Base-by-base conservation (phyloP, 345 rosid genomes). In the Syzygium grande region DNA sequence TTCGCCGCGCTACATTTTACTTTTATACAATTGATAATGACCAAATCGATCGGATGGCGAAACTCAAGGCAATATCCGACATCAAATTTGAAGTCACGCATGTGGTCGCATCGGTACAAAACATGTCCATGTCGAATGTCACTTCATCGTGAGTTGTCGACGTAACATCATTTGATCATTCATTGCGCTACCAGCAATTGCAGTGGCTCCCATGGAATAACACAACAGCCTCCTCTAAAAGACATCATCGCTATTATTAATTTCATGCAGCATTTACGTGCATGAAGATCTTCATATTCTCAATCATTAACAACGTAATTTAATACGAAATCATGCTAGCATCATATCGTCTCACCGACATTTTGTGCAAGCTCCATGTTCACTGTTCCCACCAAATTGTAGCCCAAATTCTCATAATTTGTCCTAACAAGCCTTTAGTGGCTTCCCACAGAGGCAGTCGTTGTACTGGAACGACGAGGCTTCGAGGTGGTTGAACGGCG, bases 371-470 rank as follows among this genome's bases (percentile, higher is more conserved):
- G 65, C 65, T 59, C 65, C 65, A 25, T 11, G 29, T 25, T 1
- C 7, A n/a, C 65, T 59, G 65, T 59, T 59, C 65, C 30, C 65
- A 25, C 65, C 13, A 25, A 13, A 25, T 13, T 25, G 65, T 16
- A 0, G 65, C 65, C 38, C 30, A 59, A 29, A 30, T n/a, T 25
- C 38, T 59, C 73, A n/a, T 13, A 12, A n/a, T 34, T 11, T 78
- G n/a, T 34, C 27, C 86, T 87, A 86, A 52, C 91, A 88, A 34
- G 90, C 38, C 61, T 86, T 87, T 17, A 93, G 89, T 25, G 93
- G 94, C 87, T 88, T 92, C 68, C 94, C 94, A 65, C 94, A 93
- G 34, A 91, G 92, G 46, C 94, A 92, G 84, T 91, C 93, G 61
- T 93, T 93, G 52, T 73, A 89, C 8, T 59, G 19, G 87, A 93